phyloP scores from a whole-genome alignment of 2,329 filamentous ascomycete genomes.

The Truncatella angustata region DNA sequence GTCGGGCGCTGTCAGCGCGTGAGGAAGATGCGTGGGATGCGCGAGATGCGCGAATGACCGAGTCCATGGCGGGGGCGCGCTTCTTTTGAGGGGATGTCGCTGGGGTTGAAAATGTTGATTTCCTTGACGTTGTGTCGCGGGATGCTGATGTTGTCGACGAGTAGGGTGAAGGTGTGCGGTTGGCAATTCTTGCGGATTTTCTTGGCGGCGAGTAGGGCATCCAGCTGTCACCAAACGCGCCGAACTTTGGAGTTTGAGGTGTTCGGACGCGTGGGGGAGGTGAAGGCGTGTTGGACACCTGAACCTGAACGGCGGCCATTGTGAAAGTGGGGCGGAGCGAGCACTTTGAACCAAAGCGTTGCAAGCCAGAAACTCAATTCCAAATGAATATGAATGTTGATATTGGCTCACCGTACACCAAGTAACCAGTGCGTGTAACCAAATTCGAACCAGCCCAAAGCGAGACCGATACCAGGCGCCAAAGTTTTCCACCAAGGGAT shows the following conservation, averaged over 20 bases:
- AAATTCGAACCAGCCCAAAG: too few species aligned
- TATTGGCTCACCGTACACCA: too few species aligned
- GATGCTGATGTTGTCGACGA: slow-evolving; percentile 18
- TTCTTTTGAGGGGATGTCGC: slow-evolving; percentile 51
- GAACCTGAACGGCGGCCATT: slow-evolving; percentile 10
- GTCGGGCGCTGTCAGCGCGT: slow-evolving; percentile 37
- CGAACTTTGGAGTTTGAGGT: slow-evolving; percentile 67
- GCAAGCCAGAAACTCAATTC: too few species aligned
- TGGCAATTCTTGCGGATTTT: slow-evolving; percentile 66
- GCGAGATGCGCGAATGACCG: slow-evolving; percentile 45
- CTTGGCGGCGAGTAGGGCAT: slow-evolving; percentile 71
- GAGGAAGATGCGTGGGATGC: slow-evolving; percentile 31
- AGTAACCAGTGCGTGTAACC: too few species aligned
- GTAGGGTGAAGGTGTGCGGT: slow-evolving; percentile 56
- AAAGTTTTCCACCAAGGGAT: too few species aligned
- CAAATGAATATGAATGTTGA: too few species aligned
- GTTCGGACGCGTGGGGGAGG: slow-evolving; percentile 59
- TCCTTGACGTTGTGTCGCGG: slow-evolving; percentile 25
- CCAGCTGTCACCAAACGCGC: slow-evolving; percentile 62
- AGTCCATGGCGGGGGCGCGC: slow-evolving; percentile 44
- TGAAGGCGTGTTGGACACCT: slow-evolving; percentile 51
- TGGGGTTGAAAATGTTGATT: slow-evolving; percentile 38
- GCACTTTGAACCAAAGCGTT: too few species aligned
- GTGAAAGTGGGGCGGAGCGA: slow-evolving; percentile 1
- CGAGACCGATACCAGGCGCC: too few species aligned